Conservation (phyloP, 1,284 basidiomycete genomes). For the Ustilago crameri region DNA sequence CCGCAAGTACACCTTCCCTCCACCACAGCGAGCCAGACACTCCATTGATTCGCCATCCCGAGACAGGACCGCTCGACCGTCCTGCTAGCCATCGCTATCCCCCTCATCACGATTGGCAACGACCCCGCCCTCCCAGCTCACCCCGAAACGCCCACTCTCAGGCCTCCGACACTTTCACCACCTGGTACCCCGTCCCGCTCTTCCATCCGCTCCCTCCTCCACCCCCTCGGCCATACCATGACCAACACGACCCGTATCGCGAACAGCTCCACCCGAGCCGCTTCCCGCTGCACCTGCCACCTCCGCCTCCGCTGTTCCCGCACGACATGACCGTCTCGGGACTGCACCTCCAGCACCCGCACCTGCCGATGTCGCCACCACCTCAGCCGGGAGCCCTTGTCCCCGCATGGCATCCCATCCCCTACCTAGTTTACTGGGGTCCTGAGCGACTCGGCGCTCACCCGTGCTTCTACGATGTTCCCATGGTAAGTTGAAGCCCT, state of each 20-base stretch:
- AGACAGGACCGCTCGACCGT: not conserved
- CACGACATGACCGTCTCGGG: not conserved
- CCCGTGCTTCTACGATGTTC: conserved; percentile 23
- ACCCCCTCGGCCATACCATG: not conserved
- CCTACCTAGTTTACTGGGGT: conserved; percentile 25
- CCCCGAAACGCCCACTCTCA: not conserved
- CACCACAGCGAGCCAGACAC: not conserved
- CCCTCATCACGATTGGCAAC: not conserved
- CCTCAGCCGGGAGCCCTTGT: not conserved
- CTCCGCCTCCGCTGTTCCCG: not conserved
- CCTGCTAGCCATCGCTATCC: not conserved
- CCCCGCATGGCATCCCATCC: conserved; percentile 13
- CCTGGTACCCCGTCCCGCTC: conserved; percentile 1
- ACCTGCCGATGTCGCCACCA: not conserved
- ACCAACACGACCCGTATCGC: not conserved
- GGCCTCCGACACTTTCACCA: not conserved
- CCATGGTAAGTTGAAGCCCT: conserved; percentile 16
- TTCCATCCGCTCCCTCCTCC: not conserved
- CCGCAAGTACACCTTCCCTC: not conserved
- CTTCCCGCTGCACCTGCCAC: not conserved
- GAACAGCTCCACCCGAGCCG: not conserved
- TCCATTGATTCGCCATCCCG: not conserved
- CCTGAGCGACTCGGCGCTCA: conserved; percentile 13
- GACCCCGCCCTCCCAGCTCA: not conserved
- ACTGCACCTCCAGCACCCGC: not conserved